Evolutionary conservation across 805 yeast genomes (phyloP), one percentile per base, ranked within the genome.

Genomic region (Kuraishia floccosa): DNA sequence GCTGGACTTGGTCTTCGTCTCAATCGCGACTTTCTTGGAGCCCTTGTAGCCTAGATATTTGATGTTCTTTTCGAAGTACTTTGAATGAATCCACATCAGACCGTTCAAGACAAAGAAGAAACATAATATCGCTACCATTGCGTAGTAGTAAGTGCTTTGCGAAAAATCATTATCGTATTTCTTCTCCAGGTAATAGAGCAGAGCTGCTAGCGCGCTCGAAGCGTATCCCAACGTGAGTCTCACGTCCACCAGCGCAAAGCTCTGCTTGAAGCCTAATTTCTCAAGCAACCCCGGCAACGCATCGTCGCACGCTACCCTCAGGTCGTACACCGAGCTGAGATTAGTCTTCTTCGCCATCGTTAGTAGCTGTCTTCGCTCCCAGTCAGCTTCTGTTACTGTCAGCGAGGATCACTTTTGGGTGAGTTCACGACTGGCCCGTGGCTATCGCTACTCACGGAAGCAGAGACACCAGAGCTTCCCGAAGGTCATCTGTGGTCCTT

Each of bases 221-320:
- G 52, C 23, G 35, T 63, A 59, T 0, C 77, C 77, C 22, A 72
- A 48, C 2, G 58, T 70, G 17, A 72, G 46, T 43, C 67, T 68
- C 25, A 56, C 43, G 41, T 72, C 78, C 21, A 46, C 42, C 12
- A 68, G 37, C 10, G 38, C 39, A 39, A 70, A 72, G 17, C 68
- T 58, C 42, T 72, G 72, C 9, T 49, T 48, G 39, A 56, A 72
- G 3, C 72, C 74, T 9, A 70, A 44, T 24, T 52, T 52, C 20
- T 55, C 55, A 32, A 72, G 44, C 1, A 58, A 54, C 3, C 38
- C 44, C 5, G 67, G 48, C 21, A 72, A 50, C 22, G 58, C 57
- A 10, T 71, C 77, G 43, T 72, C 78, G 11, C 63, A 51, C 24
- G 67, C 64, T 13, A 55, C 57, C 37, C 68, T 63, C 40, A 72